Conservation (phyloP, 345 rosid species). For the Carallia brachiata region DNA sequence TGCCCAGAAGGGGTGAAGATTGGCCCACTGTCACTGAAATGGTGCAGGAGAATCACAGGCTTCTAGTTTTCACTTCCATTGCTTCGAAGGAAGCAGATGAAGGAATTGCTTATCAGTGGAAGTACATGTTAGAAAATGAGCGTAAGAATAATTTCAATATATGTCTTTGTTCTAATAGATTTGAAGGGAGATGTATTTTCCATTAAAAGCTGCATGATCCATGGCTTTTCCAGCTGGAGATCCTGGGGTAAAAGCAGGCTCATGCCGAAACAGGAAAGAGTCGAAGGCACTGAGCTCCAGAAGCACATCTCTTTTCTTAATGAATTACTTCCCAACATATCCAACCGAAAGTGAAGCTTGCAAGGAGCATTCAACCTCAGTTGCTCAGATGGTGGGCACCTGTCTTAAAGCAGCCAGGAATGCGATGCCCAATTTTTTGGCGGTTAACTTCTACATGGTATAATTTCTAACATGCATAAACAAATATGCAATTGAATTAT, state of each 20-base stretch:
- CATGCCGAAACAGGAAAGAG: constrained; percentile 88
- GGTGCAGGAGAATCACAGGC: constrained; percentile 79
- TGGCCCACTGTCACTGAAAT: constrained; percentile 94
- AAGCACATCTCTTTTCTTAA: constrained; percentile 70
- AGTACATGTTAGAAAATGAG: constrained; percentile 86
- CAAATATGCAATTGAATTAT: not conserved
- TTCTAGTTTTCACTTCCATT: constrained; percentile 86
- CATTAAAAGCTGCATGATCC: constrained; percentile 10
- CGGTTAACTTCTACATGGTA: constrained; percentile 98
- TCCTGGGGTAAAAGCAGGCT: constrained; percentile 84
- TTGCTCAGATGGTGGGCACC: constrained; percentile 81
- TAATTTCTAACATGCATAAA: not conserved
- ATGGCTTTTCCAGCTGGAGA: constrained; percentile 76
- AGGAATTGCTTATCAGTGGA: constrained; percentile 98
- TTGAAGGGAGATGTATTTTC: constrained; percentile 1
- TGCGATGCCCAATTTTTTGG: constrained; percentile 81
- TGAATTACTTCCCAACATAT: constrained; percentile 87
- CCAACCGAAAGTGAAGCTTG: constrained; percentile 88
- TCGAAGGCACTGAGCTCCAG: constrained; percentile 65
- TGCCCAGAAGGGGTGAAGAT: constrained; percentile 92
- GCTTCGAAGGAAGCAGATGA: constrained; percentile 93
- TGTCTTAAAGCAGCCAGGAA: constrained; percentile 84
- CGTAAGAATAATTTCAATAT: constrained; percentile 36
- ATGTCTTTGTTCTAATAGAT: not conserved
- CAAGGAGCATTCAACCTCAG: constrained; percentile 83